Evolutionary conservation across 306 rosid genomes (phyloP), one percentile per base, ranked within the genome.

Genomic region (Hippophae rhamnoides): DNA sequence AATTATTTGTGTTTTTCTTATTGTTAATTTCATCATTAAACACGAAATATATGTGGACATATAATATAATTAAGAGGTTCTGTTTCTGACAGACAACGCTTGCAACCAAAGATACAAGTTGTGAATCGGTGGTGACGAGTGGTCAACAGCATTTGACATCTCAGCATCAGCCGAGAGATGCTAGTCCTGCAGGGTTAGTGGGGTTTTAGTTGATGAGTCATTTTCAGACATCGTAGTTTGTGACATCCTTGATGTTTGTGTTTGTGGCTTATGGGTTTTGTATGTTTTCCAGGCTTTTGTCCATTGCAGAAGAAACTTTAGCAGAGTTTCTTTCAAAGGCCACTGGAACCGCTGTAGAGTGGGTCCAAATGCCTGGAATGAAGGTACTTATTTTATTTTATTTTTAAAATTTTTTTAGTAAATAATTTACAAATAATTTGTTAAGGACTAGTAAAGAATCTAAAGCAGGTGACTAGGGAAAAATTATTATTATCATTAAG

Each of bases 361-460:
- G 97, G 97, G 97, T 90, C 96, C 97, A 90, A 85, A 90, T 90
- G 96, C 97, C 97, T 90, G 97, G 97, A 90, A 90, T 90, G 97
- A 90, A 90, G 97, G 97, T 90, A 65, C 38, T 48, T 55, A 18
- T 31, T 41, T 14, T 3, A 2, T 11, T 51, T 18, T 18, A 18
- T 18, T 18, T 18, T 18, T 18, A 0, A 18, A 18, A 0, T 18
- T 18, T 54, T 43, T 31, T 14, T 41, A 48, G n/a, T 60, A n/a
- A 43, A 11, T 45, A 14, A 5, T 44, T 56, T 47, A 52, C 10
- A 25, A 43, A 43, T 56, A 54, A 25, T 69, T 61, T 10, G 61
- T 14, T 42, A 38, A 14, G 63, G 52, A 52, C 31, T 5, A n/a
- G 49, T 14, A 11, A 38, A 7, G 26, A 26, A 2, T 31, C 38